These are phyloP conservation scores for Marasmius oreades DNA, from an alignment of 1,284 basidiomycete genomes.

Conservation along the genomic window DNA sequence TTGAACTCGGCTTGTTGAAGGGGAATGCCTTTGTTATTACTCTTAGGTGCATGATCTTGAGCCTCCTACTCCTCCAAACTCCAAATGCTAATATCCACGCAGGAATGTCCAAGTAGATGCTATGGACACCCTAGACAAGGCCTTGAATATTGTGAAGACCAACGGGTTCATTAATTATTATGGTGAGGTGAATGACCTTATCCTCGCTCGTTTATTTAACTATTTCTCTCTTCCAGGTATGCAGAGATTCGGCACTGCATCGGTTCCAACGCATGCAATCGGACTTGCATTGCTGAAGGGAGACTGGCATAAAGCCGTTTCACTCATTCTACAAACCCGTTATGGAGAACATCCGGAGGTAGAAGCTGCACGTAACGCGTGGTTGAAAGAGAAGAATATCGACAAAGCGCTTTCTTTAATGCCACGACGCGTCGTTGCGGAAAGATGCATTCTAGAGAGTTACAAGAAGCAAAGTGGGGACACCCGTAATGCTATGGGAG, in stretches of 20 bases:
- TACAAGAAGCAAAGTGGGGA: constrained; percentile 80
- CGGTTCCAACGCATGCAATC: constrained; percentile 92
- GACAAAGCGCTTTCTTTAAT: constrained; percentile 78
- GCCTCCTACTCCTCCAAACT: background rate
- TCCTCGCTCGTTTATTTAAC: background rate
- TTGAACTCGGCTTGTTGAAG: constrained; percentile 93
- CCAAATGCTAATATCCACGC: constrained; percentile 9
- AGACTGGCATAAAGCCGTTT: constrained; percentile 86
- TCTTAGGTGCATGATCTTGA: constrained; percentile 59
- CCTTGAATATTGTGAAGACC: constrained; percentile 78
- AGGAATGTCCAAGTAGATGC: constrained; percentile 84
- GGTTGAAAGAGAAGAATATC: constrained; percentile 76
- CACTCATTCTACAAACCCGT: constrained; percentile 77
- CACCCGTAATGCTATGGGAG: constrained; percentile 80
- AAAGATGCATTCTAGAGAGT: constrained; percentile 87
- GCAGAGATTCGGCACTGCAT: constrained; percentile 98
- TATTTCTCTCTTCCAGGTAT: constrained; percentile 57
- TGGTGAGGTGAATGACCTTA: constrained; percentile 43
- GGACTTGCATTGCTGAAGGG: constrained; percentile 86
- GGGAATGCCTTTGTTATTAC: constrained; percentile 97
- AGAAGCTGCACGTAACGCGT: constrained; percentile 73
- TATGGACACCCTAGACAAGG: constrained; percentile 66
- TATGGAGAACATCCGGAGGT: constrained; percentile 91
- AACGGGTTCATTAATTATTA: constrained; percentile 98
- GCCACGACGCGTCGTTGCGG: constrained; percentile 89